phyloP scores from a whole-genome alignment of 2,329 filamentous ascomycete species.

The Fusarium concolor region DNA sequence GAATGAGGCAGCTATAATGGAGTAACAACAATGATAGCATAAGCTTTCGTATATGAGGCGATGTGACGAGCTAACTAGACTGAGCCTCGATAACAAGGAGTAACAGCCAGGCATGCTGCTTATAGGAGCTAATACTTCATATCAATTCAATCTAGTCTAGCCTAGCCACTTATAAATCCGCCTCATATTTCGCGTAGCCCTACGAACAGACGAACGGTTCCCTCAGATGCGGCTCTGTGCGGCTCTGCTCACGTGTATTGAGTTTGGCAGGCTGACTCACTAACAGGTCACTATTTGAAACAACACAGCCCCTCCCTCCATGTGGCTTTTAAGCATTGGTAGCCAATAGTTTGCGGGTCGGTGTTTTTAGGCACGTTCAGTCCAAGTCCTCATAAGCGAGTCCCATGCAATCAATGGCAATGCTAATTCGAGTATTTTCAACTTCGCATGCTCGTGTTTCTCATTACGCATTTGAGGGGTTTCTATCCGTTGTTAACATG shows the following conservation, averaged over 20 bases:
- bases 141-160: too few species aligned
- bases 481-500: too few species aligned
- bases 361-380: background rate
- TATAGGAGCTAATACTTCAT: background rate
- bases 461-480: background rate
- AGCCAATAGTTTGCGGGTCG: background rate
- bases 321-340: background rate
- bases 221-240: background rate
- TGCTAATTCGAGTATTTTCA: slow-evolving; percentile 15
- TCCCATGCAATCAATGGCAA: background rate
- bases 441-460: background rate
- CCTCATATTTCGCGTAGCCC: background rate
- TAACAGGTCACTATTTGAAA: background rate
- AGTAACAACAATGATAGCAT: background rate
- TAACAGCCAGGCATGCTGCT: background rate
- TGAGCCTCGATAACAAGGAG: slow-evolving; percentile 13
- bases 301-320: background rate
- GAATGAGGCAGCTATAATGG: background rate
- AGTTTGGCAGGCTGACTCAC: background rate
- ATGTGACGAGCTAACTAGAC: slow-evolving; percentile 7
- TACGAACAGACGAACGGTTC: background rate
- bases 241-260: background rate
- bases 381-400: background rate
- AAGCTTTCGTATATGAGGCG: background rate
- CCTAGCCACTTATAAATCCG: background rate